Percentiles rank a stretch among this genome's conserved stretches.
Conservation (phyloP, 2,329 filamentous ascomycete species). For the Neopestalotiopsis sp. region DNA sequence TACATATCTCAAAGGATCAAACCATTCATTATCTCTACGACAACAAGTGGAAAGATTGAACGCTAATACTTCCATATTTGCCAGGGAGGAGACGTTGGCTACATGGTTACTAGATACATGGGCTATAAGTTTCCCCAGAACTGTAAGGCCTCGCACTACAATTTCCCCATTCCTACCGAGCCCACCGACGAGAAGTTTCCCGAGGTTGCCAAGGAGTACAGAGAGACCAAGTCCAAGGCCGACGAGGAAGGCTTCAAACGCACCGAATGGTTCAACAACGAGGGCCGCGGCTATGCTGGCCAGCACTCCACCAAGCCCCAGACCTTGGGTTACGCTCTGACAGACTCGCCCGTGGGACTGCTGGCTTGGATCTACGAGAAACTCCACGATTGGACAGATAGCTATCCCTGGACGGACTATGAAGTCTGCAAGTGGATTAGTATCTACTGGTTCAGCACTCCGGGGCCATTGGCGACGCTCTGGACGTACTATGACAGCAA, state of each 20-base stretch:
- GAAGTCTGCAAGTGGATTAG: slow-evolving; percentile 78
- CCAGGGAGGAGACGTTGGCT: slow-evolving; percentile 72
- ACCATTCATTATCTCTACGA: neutral
- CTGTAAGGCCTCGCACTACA: slow-evolving; percentile 55
- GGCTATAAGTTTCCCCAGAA: slow-evolving; percentile 66
- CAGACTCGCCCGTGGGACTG: slow-evolving; percentile 71
- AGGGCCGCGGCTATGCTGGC: slow-evolving; percentile 61
- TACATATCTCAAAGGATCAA: neutral
- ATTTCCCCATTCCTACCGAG: slow-evolving; percentile 5
- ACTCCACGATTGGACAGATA: slow-evolving; percentile 75
- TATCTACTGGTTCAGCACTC: slow-evolving; percentile 74
- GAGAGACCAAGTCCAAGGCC: slow-evolving; percentile 44
- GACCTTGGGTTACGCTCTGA: slow-evolving; percentile 71
- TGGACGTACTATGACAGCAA: slow-evolving; percentile 74
- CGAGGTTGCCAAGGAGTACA: slow-evolving; percentile 14
- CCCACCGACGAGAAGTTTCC: slow-evolving; percentile 15
- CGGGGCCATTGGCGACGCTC: slow-evolving; percentile 64
- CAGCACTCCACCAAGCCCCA: slow-evolving; percentile 71
- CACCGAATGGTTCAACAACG: slow-evolving; percentile 55
- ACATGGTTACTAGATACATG: slow-evolving; percentile 65
- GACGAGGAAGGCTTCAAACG: slow-evolving; percentile 55
- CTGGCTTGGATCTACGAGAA: slow-evolving; percentile 85
- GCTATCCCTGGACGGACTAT: slow-evolving; percentile 75
- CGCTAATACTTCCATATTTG: neutral
- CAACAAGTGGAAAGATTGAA: neutral